Percentiles rank a stretch among this genome's conserved stretches.
Evolutionary conservation across 2,329 filamentous ascomycete genomes (phyloP).

Genomic region (Aspergillus quadrilineatus): DNA sequence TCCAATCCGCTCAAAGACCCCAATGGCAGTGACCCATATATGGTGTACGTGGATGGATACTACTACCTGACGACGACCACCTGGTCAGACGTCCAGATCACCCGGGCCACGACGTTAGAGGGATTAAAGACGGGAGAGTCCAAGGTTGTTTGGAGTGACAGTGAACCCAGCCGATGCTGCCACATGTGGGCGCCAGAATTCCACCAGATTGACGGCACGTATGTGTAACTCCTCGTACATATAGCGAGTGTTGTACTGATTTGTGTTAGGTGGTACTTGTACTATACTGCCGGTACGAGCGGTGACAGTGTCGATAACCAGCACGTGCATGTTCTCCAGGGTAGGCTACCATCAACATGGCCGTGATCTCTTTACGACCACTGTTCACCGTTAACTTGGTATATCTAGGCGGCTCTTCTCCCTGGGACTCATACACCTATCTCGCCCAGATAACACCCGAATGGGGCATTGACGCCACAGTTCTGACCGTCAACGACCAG

Average conservation of each 20-base stretch:
- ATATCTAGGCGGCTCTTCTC: constrained; percentile 48
- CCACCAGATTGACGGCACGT: constrained; percentile 48
- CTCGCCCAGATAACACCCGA: constrained; percentile 47
- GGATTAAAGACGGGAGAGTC: constrained; percentile 56
- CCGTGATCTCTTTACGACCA: neutral
- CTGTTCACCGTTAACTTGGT: too few relatives aligned
- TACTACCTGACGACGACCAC: constrained; percentile 60
- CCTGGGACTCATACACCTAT: constrained; percentile 55
- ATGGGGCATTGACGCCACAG: constrained; percentile 57
- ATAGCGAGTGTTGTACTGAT: neutral
- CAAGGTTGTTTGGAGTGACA: constrained; percentile 53
- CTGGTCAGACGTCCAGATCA: constrained; percentile 57
- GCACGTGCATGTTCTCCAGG: constrained; percentile 53
- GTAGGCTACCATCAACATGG: constrained; percentile 25
- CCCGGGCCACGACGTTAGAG: constrained; percentile 54
- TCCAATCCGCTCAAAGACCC: constrained; percentile 24
- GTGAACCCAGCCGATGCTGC: constrained; percentile 49
- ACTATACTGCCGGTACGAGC: constrained; percentile 5
- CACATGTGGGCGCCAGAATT: constrained; percentile 61
- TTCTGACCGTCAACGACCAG: constrained; percentile 49
- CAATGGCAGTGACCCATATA: constrained; percentile 55
- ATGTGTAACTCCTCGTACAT: neutral
- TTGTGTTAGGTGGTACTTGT: constrained; percentile 6
- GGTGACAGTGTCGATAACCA: constrained; percentile 46
- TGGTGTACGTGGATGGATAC: constrained; percentile 54